Percentiles rank a stretch among this genome's conserved stretches.
These are phyloP conservation scores for Fagopyrum esculentum DNA, from an alignment of 148 eudicot genomes.

Conservation along the genomic window DNA sequence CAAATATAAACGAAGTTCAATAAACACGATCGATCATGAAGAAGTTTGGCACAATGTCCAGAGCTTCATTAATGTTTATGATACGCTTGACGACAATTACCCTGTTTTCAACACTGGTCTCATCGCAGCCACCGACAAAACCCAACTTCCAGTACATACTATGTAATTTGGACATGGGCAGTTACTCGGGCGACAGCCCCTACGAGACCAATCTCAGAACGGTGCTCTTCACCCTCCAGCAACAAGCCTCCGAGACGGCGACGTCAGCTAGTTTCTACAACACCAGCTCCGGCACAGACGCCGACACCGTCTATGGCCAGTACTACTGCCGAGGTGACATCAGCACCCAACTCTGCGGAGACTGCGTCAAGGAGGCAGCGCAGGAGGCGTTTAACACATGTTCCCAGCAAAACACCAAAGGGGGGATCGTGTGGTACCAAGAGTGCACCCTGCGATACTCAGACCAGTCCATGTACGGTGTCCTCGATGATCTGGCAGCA, in stretches of 20 bases:
- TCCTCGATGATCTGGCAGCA: background rate
- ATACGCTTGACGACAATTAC: background rate
- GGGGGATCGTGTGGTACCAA: background rate
- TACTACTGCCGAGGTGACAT: conserved; percentile 2
- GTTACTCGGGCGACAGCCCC: background rate
- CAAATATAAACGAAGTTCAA: too few relatives aligned
- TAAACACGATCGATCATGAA: background rate
- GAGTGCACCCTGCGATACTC: background rate
- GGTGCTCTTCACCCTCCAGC: background rate
- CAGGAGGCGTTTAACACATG: background rate
- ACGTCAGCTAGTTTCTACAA: background rate
- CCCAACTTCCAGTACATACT: background rate
- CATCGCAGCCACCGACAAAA: background rate
- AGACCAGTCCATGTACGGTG: background rate
- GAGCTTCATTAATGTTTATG: background rate
- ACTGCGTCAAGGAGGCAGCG: background rate
- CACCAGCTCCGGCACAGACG: background rate
- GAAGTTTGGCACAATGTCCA: background rate
- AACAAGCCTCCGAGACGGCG: background rate
- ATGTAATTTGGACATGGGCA: background rate
- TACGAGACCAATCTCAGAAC: conserved; percentile 4
- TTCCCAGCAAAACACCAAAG: background rate
- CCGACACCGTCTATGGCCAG: background rate
- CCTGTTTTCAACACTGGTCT: background rate
- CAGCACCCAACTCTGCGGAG: background rate